phyloP scores from a whole-genome alignment of 2,329 filamentous ascomycete genomes.

The Triangularia verruculosa region DNA sequence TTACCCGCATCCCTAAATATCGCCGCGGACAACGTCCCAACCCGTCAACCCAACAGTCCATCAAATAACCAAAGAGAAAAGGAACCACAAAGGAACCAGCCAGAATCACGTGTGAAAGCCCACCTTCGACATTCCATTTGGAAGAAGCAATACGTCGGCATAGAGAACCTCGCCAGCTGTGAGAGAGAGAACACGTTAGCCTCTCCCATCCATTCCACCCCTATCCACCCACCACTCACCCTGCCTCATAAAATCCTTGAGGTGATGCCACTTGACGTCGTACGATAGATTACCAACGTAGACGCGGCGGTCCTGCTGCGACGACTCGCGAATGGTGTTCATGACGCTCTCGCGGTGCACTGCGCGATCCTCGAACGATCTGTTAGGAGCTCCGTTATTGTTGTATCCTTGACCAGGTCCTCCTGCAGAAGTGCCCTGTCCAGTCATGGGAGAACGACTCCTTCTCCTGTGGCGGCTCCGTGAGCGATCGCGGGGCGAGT shows the following conservation, averaged over 20 bases:
- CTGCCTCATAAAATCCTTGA: conserved; percentile 99
- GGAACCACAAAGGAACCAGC: conserved; percentile 78
- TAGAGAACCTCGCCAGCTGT: conserved; percentile 98
- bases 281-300: conserved; percentile 99
- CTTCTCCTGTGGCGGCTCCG: conserved; percentile 74
- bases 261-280: conserved; percentile 99
- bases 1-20: conserved; percentile 99
- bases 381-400: conserved; percentile 65
- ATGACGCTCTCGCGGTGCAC: conserved; percentile 93
- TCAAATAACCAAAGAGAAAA: conserved; percentile 60
- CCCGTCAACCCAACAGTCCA: conserved; percentile 99
- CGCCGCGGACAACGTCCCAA: conserved; percentile 85
- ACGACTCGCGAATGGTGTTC: conserved; percentile 87
- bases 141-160: conserved; percentile 98
- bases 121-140: conserved; percentile 99
- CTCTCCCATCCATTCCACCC: not conserved
- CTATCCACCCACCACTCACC: conserved; percentile 59
- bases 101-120: conserved; percentile 86
- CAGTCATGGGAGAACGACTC: conserved; percentile 85
- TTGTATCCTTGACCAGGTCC: conserved; percentile 66
- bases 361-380: conserved; percentile 79
- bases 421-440: conserved; percentile 64
- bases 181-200: conserved; percentile 37
- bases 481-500: conserved; percentile 71
- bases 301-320: conserved; percentile 97